Evolutionary conservation across 1,284 basidiomycete species (phyloP).

Genomic region (Phaffia rhodozyma): DNA sequence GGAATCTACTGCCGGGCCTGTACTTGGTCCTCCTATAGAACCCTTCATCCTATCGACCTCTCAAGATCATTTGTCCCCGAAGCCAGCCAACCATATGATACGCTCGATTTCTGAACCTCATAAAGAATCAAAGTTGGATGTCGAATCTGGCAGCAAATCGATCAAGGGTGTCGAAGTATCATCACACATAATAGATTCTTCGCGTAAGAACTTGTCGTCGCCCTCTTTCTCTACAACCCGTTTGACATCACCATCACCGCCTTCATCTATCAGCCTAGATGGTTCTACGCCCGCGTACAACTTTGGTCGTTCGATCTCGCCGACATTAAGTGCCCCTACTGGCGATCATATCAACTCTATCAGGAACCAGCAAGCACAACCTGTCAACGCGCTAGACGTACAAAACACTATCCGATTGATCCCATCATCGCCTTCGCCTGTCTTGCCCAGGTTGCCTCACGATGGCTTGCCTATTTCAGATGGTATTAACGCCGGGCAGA

Average conservation of each 20-base stretch:
- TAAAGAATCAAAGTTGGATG: too few species aligned
- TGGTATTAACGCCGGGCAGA: background rate
- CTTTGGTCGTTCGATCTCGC: background rate
- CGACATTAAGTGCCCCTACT: background rate
- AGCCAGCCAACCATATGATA: too few species aligned
- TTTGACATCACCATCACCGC: too few species aligned
- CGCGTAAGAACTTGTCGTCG: too few species aligned
- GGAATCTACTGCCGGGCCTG: too few species aligned
- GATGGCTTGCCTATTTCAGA: background rate
- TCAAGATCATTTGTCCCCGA: too few species aligned
- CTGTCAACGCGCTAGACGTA: background rate
- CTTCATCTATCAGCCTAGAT: background rate
- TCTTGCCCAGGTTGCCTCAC: background rate
- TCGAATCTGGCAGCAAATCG: too few species aligned
- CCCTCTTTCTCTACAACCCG: background rate
- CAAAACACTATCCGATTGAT: conserved; percentile 15
- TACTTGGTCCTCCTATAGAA: too few species aligned
- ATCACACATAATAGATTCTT: too few species aligned
- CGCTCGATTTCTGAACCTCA: too few species aligned
- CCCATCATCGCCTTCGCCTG: conserved; percentile 10
- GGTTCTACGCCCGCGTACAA: background rate
- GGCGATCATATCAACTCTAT: background rate
- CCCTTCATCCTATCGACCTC: too few species aligned
- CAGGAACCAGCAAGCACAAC: background rate
- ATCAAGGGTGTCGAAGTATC: too few species aligned